These are phyloP conservation scores for Calonectria naviculata DNA, from an alignment of 2,329 filamentous ascomycete genomes.

Conservation along the genomic window DNA sequence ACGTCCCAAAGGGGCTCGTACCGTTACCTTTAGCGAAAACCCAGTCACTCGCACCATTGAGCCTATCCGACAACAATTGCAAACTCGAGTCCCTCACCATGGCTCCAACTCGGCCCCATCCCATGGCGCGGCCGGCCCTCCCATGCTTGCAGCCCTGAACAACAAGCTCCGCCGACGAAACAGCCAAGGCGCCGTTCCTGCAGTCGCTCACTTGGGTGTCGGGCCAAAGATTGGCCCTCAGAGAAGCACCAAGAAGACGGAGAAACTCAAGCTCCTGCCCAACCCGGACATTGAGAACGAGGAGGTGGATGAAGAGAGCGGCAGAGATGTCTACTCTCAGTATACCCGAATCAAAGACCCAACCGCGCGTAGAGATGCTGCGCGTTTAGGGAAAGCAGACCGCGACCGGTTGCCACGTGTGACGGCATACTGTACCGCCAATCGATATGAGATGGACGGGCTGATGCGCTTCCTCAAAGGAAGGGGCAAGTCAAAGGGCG, in stretches of 20 bases:
- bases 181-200: conserved; percentile 72
- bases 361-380: conserved; percentile 90
- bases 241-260: conserved; percentile 91
- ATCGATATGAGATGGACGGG: conserved; percentile 89
- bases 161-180: conserved; percentile 89
- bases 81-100: conserved; percentile 45
- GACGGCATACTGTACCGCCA: conserved; percentile 96
- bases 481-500: conserved; percentile 78
- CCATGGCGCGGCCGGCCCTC: conserved; percentile 53
- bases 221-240: conserved; percentile 89
- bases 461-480: conserved; percentile 93
- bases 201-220: conserved; percentile 48
- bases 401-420: conserved; percentile 87
- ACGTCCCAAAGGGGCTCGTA: conserved; percentile 64
- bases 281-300: conserved; percentile 87
- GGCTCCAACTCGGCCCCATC: conserved; percentile 25
- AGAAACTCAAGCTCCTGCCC: conserved; percentile 97
- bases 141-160: conserved; percentile 83
- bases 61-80: conserved; percentile 49
- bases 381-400: conserved; percentile 92
- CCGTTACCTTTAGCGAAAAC: conserved; percentile 82
- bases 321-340: conserved; percentile 95
- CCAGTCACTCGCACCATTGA: conserved; percentile 72
- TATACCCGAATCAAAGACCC: conserved; percentile 98
- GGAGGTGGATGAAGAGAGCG: conserved; percentile 85